Percentiles rank a stretch among this genome's conserved stretches.
These are phyloP conservation scores for Aspergillus hancockii DNA, from an alignment of 495 filamentous ascomycete genomes.

Conservation along the genomic window DNA sequence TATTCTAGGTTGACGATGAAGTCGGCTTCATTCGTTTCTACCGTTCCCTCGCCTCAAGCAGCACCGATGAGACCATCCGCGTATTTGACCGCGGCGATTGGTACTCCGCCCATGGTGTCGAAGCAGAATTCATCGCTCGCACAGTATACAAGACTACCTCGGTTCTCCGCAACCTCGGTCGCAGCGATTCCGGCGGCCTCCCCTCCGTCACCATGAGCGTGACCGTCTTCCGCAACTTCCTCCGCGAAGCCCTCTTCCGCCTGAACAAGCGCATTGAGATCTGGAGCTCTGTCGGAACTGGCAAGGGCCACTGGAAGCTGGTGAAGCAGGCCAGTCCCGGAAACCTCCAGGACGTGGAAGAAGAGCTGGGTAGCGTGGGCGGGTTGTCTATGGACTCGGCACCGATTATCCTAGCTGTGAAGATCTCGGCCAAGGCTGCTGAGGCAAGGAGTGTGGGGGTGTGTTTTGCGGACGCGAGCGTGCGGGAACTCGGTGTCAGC, in stretches of 20 bases:
- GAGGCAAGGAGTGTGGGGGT: constrained; percentile 89
- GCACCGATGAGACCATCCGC: constrained; percentile 67
- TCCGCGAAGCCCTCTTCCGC: constrained; percentile 89
- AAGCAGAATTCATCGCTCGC: constrained; percentile 91
- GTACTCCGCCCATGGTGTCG: constrained; percentile 89
- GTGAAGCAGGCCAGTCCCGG: constrained; percentile 90
- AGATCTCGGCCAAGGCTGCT: constrained; percentile 80
- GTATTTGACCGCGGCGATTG: constrained; percentile 94
- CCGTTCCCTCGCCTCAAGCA: constrained; percentile 68
- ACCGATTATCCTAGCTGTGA: constrained; percentile 92
- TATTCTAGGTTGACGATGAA: constrained; percentile 84
- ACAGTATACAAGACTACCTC: constrained; percentile 98
- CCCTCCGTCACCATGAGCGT: constrained; percentile 91
- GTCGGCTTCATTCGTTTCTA: constrained; percentile 94
- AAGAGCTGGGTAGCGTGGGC: constrained; percentile 74
- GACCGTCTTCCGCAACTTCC: constrained; percentile 93
- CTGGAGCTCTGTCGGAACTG: constrained; percentile 64
- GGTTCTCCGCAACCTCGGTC: constrained; percentile 85
- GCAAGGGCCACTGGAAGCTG: constrained; percentile 86
- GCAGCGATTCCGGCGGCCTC: constrained; percentile 76
- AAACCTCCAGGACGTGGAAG: constrained; percentile 95
- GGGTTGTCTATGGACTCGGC: constrained; percentile 73
- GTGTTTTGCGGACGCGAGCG: constrained; percentile 97
- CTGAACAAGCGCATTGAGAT: constrained; percentile 91
- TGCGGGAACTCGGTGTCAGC: constrained; percentile 92